A percentile compares a stretch with the other conserved stretches of the same genome.
phyloP scores from a whole-genome alignment of 1,284 basidiomycete species.

The Trichosporon coremiiforme region DNA sequence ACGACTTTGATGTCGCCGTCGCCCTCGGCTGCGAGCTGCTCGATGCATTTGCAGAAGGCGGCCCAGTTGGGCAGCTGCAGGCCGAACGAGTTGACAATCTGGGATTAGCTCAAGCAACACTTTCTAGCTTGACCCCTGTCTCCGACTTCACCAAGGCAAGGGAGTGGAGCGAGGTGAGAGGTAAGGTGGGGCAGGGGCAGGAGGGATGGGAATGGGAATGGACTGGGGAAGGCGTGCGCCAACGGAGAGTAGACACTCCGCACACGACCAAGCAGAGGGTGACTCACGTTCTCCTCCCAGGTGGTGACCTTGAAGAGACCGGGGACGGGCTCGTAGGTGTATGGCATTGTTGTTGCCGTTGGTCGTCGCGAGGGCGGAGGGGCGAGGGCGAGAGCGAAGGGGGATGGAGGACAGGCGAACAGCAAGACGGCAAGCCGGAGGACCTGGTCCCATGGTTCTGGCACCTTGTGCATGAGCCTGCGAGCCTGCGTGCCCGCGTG shows the following conservation, averaged over 20 bases:
- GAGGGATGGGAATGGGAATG: not conserved
- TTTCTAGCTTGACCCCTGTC: no score
- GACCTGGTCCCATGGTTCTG: no score
- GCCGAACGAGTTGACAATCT: constrained; percentile 42
- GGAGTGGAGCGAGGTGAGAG: no score
- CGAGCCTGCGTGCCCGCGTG: not conserved
- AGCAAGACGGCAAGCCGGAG: not conserved
- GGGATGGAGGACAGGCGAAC: not conserved
- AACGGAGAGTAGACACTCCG: not conserved
- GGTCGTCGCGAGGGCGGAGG: not conserved
- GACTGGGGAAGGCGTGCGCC: no score
- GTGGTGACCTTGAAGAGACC: constrained; percentile 37
- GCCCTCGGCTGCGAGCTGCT: constrained; percentile 30
- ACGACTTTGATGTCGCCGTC: constrained; percentile 40
- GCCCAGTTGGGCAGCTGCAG: constrained; percentile 34
- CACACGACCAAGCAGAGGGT: not conserved
- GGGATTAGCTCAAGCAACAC: not conserved
- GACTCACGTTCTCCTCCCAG: constrained; percentile 42
- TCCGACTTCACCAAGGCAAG: no score
- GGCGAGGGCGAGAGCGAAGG: no score
- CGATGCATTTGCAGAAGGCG: constrained; percentile 32
- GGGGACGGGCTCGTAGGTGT: constrained; percentile 36
- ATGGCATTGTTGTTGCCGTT: constrained; percentile 24
- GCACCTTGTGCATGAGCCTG: not conserved
- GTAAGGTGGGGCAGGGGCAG: no score